Percentiles rank a stretch among this genome's conserved stretches.
Evolutionary conservation across 2,329 filamentous ascomycete genomes (phyloP).

Genomic region (Aspergillus nomiae): DNA sequence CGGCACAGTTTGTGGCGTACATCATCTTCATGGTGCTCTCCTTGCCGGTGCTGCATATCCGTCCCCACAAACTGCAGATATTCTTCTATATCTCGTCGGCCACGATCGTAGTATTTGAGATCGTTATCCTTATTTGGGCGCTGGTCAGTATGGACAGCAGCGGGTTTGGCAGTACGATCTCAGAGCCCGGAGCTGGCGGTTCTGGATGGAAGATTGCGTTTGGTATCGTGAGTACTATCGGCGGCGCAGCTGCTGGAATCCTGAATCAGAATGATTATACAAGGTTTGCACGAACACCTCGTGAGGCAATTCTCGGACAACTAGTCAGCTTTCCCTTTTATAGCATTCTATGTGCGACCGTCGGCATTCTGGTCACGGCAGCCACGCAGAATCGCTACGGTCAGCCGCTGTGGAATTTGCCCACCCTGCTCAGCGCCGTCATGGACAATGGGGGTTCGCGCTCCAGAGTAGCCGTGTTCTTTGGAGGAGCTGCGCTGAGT

Average conservation of each 20-base stretch:
- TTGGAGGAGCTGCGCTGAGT: constrained; percentile 25
- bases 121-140: constrained; percentile 49
- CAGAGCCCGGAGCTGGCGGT: neutral
- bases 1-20: constrained; percentile 48
- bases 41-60: constrained; percentile 49
- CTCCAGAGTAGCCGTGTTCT: constrained; percentile 27
- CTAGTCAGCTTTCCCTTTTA: constrained; percentile 25
- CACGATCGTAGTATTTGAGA: constrained; percentile 45
- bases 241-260: constrained; percentile 32
- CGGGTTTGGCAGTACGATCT: constrained; percentile 37
- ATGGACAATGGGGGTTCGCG: constrained; percentile 23
- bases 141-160: constrained; percentile 45
- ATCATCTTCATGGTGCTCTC: constrained; percentile 49
- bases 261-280: constrained; percentile 37
- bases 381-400: constrained; percentile 31
- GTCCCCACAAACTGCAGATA: constrained; percentile 46
- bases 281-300: constrained; percentile 26
- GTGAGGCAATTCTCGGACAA: constrained; percentile 28
- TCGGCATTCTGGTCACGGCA: constrained; percentile 34
- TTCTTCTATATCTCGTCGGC: constrained; percentile 47
- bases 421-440: constrained; percentile 26
- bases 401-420: constrained; percentile 28
- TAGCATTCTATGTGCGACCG: constrained; percentile 23
- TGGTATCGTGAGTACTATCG: constrained; percentile 35
- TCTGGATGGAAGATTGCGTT: constrained; percentile 29